Evolutionary conservation across 495 filamentous ascomycete genomes (phyloP).

Genomic region (Penicillium fimorum): DNA sequence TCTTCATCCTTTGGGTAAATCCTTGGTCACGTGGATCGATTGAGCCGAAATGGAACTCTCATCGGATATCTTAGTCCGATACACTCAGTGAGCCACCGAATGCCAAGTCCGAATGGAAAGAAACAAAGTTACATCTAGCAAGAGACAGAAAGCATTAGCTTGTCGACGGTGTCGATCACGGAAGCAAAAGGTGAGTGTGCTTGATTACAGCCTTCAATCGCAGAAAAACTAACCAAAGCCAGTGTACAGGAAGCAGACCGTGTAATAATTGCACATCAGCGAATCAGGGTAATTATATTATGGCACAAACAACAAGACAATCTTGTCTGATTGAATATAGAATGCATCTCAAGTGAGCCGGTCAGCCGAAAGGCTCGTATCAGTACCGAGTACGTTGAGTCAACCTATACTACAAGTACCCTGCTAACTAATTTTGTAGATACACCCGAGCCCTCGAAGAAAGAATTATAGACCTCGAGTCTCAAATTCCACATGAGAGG

Average conservation of each 20-base stretch:
- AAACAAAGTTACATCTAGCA: constrained; percentile 3
- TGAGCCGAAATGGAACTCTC: background rate
- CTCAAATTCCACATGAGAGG: constrained; percentile 1
- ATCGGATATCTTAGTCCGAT: constrained; percentile 5
- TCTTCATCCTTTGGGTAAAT: background rate
- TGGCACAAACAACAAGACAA: background rate
- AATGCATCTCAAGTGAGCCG: constrained; percentile 16
- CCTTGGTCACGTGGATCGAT: constrained; percentile 4
- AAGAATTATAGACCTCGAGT: constrained; percentile 12
- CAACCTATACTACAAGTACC: background rate
- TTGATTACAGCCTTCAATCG: background rate
- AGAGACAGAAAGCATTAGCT: constrained; percentile 14
- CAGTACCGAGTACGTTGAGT: constrained; percentile 8
- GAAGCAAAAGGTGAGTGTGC: constrained; percentile 18
- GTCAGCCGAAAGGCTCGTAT: constrained; percentile 7
- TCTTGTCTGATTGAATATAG: background rate
- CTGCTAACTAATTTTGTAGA: constrained; percentile 1
- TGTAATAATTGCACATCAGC: constrained; percentile 18
- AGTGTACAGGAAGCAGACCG: constrained; percentile 16
- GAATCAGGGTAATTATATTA: constrained; percentile 6
- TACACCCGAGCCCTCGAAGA: constrained; percentile 17
- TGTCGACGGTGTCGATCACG: constrained; percentile 19
- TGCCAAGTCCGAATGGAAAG: constrained; percentile 4
- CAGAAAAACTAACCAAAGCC: background rate
- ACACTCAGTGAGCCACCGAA: background rate